Percentiles rank a stretch among this genome's conserved stretches.
phyloP scores from a whole-genome alignment of 2,329 filamentous ascomycete species.

The Fusarium compactum region DNA sequence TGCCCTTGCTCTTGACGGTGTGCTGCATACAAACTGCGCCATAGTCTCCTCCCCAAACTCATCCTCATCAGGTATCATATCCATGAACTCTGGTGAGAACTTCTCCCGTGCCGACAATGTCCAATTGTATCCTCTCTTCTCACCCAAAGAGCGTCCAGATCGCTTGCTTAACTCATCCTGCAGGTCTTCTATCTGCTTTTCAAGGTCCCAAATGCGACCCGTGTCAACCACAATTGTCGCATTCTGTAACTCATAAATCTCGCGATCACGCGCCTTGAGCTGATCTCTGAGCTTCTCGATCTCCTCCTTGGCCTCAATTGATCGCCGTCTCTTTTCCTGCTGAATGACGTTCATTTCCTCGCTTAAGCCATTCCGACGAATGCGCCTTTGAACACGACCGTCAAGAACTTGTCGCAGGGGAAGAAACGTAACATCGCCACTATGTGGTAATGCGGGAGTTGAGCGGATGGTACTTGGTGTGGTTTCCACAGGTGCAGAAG shows the following conservation, averaged over 20 bases:
- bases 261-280: conserved; percentile 63
- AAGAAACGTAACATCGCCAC: conserved; percentile 58
- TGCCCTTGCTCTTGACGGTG: conserved; percentile 57
- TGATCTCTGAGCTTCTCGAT: conserved; percentile 62
- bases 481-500: conserved; percentile 56
- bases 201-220: conserved; percentile 57
- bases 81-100: conserved; percentile 59
- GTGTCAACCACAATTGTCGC: conserved; percentile 64
- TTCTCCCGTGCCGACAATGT: conserved; percentile 63
- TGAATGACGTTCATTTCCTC: conserved; percentile 68
- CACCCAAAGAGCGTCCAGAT: conserved; percentile 33
- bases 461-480: conserved; percentile 34
- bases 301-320: conserved; percentile 57
- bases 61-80: conserved; percentile 53
- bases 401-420: conserved; percentile 66
- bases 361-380: conserved; percentile 67
- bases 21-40: conserved; percentile 64
- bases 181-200: conserved; percentile 55
- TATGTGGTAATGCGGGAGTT: conserved; percentile 43
- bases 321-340: conserved; percentile 58
- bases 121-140: conserved; percentile 60
- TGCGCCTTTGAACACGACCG: conserved; percentile 67
- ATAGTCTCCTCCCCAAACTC: conserved; percentile 65
- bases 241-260: conserved; percentile 66
- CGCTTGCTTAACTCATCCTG: conserved; percentile 50